Evolutionary conservation across 2,329 filamentous ascomycete genomes (phyloP), one percentile per base, ranked within the genome.

Genomic region (Calycina marina): DNA sequence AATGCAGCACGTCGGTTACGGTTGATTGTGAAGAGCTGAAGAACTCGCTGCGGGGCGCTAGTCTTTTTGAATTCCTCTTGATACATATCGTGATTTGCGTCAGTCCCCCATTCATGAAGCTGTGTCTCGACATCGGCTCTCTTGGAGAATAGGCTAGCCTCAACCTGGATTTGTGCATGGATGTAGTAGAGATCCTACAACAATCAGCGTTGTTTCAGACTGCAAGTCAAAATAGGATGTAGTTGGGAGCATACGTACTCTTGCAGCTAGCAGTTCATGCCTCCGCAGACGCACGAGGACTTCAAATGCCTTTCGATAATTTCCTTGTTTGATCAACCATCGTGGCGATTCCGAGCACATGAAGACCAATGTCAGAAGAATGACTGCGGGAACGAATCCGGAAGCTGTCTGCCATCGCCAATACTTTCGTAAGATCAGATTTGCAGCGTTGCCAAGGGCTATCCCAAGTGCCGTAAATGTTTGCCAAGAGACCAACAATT

Each of bases 401-500:
- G 72, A 3, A 78, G 54, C 44, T 33, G 14, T 28, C 4, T 30
- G 14, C 14, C 14, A 30, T 12, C 14, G 28, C 16, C 14, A 30
- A 65, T 2, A 39, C 76, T 25, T 72, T 71, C 6, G 29, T 56
- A 22, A 27, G 8, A 77, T 14, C 63, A 63, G 39, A 51, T 55
- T 40, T 51, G 52, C 16, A 55, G 28, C 34, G 13, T 18, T 34
- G 6, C 42, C 40, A 14, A 72, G 55, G 43, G 72, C 64, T 39
- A 73, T 72, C 31, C 69, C 69, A 47, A 73, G 68, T 4, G 64
- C 64, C 2, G 64, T 72, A 69, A 72, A 78, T 52, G 77, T 59
- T 55, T 85, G 77, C 80, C 81, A 88, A 40, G 74, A 75, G 80
- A 88, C 86, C 12, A 40, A 85, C 78, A 17, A 60, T 3, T 76